These are phyloP conservation scores for Pulveroboletus sp. DNA, from an alignment of 768 basidiomycete genomes.

Conservation along the genomic window DNA sequence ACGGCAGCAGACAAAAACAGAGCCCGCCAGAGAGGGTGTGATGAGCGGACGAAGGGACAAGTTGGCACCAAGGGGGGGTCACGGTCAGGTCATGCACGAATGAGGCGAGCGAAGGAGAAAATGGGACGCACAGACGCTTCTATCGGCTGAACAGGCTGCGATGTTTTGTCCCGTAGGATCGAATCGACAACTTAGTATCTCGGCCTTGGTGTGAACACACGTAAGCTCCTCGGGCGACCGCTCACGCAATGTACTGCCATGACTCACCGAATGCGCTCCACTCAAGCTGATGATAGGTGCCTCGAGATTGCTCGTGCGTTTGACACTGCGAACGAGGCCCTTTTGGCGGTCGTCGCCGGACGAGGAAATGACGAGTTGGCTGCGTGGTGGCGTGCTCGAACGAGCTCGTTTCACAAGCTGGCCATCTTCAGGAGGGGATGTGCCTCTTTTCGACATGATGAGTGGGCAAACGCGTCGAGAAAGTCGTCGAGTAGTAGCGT, in stretches of 20 bases:
- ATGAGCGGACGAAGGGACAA: neutral
- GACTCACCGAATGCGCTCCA: conserved; percentile 79
- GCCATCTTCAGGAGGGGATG: conserved; percentile 50
- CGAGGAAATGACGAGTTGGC: conserved; percentile 75
- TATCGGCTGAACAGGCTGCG: conserved; percentile 87
- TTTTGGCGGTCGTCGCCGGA: conserved; percentile 68
- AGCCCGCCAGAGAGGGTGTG: neutral
- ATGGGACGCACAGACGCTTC: conserved; percentile 73
- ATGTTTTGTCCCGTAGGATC: conserved; percentile 92
- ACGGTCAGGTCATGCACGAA: neutral
- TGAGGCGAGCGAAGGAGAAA: neutral
- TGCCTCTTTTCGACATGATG: conserved; percentile 67
- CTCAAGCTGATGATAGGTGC: conserved; percentile 91
- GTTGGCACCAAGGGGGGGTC: neutral
- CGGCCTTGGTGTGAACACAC: conserved; percentile 44
- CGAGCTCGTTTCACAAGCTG: conserved; percentile 60
- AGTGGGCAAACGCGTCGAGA: neutral
- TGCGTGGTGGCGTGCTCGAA: conserved; percentile 47
- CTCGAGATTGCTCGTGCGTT: conserved; percentile 88
- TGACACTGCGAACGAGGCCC: conserved; percentile 77
- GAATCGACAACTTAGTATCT: conserved; percentile 90
- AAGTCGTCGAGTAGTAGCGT: neutral
- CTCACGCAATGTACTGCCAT: no score
- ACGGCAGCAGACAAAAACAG: neutral
- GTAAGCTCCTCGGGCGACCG: neutral